Percentiles rank a stretch among this genome's conserved stretches.
These are phyloP conservation scores for Inonotus hispidus DNA, from an alignment of 1,284 basidiomycete species.

Conservation along the genomic window DNA sequence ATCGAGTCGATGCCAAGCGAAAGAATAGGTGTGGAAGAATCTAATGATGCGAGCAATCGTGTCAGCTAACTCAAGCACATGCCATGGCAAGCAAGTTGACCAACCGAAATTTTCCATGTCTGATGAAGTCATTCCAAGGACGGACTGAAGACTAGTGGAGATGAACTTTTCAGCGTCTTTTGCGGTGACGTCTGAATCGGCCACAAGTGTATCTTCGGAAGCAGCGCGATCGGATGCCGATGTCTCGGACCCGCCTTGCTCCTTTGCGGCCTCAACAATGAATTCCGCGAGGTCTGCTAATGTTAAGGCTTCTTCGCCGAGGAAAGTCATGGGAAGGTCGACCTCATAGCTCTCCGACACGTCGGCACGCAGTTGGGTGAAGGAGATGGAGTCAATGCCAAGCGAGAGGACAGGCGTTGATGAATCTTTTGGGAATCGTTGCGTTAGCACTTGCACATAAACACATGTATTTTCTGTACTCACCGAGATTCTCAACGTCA, in stretches of 20 bases:
- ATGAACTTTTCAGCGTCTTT: constrained; percentile 17
- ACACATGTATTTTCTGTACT: background rate
- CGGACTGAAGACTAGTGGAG: constrained; percentile 7
- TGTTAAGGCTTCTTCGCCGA: constrained; percentile 12
- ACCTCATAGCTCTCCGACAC: constrained; percentile 11
- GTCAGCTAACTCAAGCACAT: background rate
- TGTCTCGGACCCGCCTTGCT: constrained; percentile 7
- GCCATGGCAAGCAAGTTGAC: background rate
- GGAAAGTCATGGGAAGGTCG: constrained; percentile 14
- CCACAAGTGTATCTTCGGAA: constrained; percentile 10
- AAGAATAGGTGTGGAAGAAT: constrained; percentile 13
- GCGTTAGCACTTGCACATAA: background rate
- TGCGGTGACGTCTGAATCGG: background rate
- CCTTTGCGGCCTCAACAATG: constrained; percentile 8
- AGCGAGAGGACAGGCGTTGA: constrained; percentile 14
- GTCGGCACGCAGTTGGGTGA: constrained; percentile 14
- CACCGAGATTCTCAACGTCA: constrained; percentile 9
- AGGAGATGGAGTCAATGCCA: constrained; percentile 17
- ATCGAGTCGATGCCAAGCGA: constrained; percentile 16
- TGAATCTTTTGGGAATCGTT: background rate
- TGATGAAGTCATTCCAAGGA: constrained; percentile 12
- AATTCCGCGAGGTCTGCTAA: constrained; percentile 10
- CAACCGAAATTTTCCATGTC: constrained; percentile 13
- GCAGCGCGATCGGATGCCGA: background rate
- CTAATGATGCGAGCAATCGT: background rate